A percentile compares a stretch with the other conserved stretches of the same genome.
These are phyloP conservation scores for Diplodia scrobiculata DNA, from an alignment of 2,329 filamentous ascomycete genomes.

Conservation along the genomic window DNA sequence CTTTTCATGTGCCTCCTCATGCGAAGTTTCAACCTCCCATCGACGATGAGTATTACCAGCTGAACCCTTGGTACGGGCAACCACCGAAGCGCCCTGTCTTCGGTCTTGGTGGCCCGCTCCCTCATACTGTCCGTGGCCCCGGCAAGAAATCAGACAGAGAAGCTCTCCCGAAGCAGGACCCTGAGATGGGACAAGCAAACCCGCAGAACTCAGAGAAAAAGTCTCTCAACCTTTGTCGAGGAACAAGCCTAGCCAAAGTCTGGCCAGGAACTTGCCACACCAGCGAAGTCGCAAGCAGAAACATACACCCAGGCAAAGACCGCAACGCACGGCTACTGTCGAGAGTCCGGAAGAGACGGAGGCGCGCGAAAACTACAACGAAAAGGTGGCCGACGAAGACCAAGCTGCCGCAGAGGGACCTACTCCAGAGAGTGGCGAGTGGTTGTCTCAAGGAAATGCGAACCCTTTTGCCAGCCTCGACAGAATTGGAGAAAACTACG, in stretches of 20 bases:
- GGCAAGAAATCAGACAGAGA: background rate
- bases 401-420: background rate
- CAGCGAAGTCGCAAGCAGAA: background rate
- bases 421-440: background rate
- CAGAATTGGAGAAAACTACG: background rate
- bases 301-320: background rate
- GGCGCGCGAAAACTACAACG: background rate
- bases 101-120: slow-evolving; percentile 19
- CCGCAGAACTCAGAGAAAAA: background rate
- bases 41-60: slow-evolving; percentile 16
- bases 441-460: background rate
- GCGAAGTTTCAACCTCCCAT: slow-evolving; percentile 2
- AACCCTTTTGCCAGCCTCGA: slow-evolving; percentile 7
- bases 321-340: background rate
- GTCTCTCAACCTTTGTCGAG: background rate
- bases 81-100: slow-evolving; percentile 12
- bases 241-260: background rate
- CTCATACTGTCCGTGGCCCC: slow-evolving; percentile 7
- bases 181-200: slow-evolving; percentile 6
- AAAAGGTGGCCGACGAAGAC: background rate
- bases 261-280: background rate
- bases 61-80: slow-evolving; percentile 24
- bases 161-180: background rate
- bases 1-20: background rate
- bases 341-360: background rate